phyloP scores from a whole-genome alignment of 495 filamentous ascomycete species.

The Achaetomiella virescens region DNA sequence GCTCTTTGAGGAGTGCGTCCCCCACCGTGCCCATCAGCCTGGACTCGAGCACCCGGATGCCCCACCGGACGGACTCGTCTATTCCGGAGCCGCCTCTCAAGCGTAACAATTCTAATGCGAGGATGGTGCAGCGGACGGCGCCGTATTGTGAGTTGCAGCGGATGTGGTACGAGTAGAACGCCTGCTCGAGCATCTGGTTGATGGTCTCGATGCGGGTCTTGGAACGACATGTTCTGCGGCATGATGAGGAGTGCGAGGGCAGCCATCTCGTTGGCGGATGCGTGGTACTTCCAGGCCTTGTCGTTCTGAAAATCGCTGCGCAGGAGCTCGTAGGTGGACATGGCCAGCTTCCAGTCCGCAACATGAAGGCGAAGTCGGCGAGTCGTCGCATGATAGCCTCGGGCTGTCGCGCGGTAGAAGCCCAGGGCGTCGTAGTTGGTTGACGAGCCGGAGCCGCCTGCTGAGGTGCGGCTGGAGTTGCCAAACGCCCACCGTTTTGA shows the following conservation, averaged over 20 bases:
- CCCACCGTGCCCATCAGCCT: conserved; percentile 66
- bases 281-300: conserved; percentile 94
- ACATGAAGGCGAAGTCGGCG: conserved; percentile 92
- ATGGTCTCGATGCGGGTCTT: conserved; percentile 72
- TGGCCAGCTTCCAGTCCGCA: conserved; percentile 93
- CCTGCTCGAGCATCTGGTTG: conserved; percentile 78
- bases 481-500: conserved; percentile 84
- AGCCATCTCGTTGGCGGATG: conserved; percentile 87
- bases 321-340: conserved; percentile 83
- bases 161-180: conserved; percentile 85
- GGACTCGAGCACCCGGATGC: conserved; percentile 69
- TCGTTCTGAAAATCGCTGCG: conserved; percentile 84
- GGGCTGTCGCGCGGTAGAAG: conserved; percentile 76
- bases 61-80: conserved; percentile 86
- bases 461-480: conserved; percentile 40
- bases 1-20: conserved; percentile 73
- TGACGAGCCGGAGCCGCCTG: conserved; percentile 34
- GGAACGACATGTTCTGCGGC: conserved; percentile 58
- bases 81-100: conserved; percentile 69
- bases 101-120: conserved; percentile 76
- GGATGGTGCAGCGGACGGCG: conserved; percentile 66
- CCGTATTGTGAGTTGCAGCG: conserved; percentile 69
- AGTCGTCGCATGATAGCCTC: conserved; percentile 91
- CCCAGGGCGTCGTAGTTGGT: conserved; percentile 75
- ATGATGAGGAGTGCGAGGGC: conserved; percentile 75